Base-by-base conservation (phyloP, 1,284 basidiomycete species). In the Schizophyllum commune region DNA sequence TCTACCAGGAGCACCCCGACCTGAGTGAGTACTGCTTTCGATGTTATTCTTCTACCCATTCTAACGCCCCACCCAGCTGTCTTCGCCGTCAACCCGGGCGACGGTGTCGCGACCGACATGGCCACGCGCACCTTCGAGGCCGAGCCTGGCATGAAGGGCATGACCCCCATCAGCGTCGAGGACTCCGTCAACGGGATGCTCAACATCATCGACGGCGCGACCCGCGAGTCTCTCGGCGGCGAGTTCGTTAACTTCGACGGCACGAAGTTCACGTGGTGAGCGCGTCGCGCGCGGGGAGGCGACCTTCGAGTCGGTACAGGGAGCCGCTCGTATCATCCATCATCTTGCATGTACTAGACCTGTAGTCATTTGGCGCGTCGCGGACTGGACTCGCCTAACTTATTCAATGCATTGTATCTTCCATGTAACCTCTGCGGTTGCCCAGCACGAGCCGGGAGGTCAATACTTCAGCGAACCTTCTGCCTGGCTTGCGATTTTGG, bases 21-120 rank as follows among this genome's bases (percentile, higher is more conserved):
- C 34, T 59, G 5, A 59, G 39, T 47, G 39, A 47, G 39, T 47
- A 11, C 9, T 13, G 3, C 39, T 47, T 17, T 2, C 13, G 9
- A 47, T 17, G 13, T 17, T 11, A 3, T 11, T 11, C 2, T 11
- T 47, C 13, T 4, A 11, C 3, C 2, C 3, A 2, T 13, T 47
- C 8, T 47, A 17, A 47, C 39, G 17, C 9, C 9, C 39, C 39
- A 3, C 8, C 3, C 17, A 47, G 39, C 53, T 3, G 11, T 51
- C 22, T 21, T 58, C 9, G 58, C 58, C 4, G 53, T 58, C 21
- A 15, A 52, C 51, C 58, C 58, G 1, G 58, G 58, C 13, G 39
- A 47, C 5, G 52, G 58, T 51, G 58, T 58, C 20, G 47, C 47
- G n/a, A 58, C 58, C 22, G 58, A 58, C 22, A 58, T 58, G 58